Conservation (phyloP, 2,329 filamentous ascomycete species). For the Aspergillus vadensis region DNA sequence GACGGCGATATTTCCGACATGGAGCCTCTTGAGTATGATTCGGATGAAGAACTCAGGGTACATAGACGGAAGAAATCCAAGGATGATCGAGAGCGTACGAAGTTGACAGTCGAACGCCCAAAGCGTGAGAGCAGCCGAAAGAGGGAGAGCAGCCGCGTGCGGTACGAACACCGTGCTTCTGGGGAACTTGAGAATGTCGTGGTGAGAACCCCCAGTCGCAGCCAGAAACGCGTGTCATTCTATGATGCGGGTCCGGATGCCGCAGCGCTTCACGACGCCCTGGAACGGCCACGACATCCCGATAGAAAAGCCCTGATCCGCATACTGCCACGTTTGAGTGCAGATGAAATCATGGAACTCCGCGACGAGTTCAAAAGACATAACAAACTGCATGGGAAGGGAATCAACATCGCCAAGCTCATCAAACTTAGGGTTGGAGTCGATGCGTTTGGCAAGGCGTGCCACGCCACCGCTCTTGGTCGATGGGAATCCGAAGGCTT, state of each 20-base stretch:
- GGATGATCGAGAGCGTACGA: conserved; percentile 36
- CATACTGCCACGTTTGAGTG: conserved; percentile 79
- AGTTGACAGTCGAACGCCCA: conserved; percentile 31
- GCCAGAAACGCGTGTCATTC: conserved; percentile 68
- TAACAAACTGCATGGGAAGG: conserved; percentile 64
- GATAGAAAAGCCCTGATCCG: conserved; percentile 74
- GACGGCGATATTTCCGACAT: conserved; percentile 58
- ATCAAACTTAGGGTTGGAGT: conserved; percentile 54
- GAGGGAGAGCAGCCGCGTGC: conserved; percentile 24
- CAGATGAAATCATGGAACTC: conserved; percentile 84
- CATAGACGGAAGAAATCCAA: conserved; percentile 30
- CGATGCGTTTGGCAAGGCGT: conserved; percentile 75
- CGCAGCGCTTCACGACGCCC: conserved; percentile 70
- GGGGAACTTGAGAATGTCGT: conserved; percentile 41
- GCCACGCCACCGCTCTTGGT: conserved; percentile 85
- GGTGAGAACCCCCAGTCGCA: conserved; percentile 50
- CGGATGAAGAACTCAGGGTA: conserved; percentile 31
- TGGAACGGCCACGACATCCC: conserved; percentile 66
- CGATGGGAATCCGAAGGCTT: conserved; percentile 92
- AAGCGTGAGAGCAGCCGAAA: conserved; percentile 26
- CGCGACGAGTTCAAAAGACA: conserved; percentile 88
- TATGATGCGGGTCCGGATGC: conserved; percentile 84
- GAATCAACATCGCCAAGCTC: conserved; percentile 55
- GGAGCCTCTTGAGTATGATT: conserved; percentile 44
- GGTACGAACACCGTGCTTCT: conserved; percentile 32